Base-by-base conservation (phyloP, 2,329 filamentous ascomycete species). In the Penicillium sp. region DNA sequence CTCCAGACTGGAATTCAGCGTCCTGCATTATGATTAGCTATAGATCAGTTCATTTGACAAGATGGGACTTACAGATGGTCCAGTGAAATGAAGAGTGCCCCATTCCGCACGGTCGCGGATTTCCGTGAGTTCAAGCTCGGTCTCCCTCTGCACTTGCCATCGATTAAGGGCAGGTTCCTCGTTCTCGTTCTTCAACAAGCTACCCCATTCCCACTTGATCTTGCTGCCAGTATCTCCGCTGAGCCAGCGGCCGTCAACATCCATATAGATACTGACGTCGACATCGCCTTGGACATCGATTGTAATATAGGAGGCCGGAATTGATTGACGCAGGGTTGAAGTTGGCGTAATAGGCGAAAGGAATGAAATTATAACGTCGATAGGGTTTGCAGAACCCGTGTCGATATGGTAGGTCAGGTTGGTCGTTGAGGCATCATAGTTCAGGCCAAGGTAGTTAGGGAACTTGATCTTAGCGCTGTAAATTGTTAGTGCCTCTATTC, bases 221-320 rank as follows among this genome's bases (percentile, higher is more conserved):
- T 82, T 77, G 63, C 82, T 89, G 33, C 82, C 84, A 47, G 85
- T 78, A 61, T 91, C 82, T 17, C 90, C 90, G 66, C 88, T 94
- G 57, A 91, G 88, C 90, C 90, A 96, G 68, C 91, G 86, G 8
- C 87, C 87, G 65, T 89, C 88, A 51, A 89, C 62, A 67, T 90
- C 87, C 56, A 87, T 74, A 64, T 89, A 89, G 14, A 77, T 60
- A 66, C 85, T 82, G 12, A 89, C 75, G 59, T 87, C 79, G 48
- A 87, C 83, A 59, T 78, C 79, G 5, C 89, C 90, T 57, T 86
- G 80, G 12, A 89, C 88, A 65, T 86, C 75, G 38, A 93, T 80
- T 6, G 84, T 88, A 58, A 95, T 68, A 69, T 95, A 95, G 26
- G 87, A 86, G 11, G 90, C 90, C n/a, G 91, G 91, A 31, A 94